phyloP scores from a whole-genome alignment of 2,329 filamentous ascomycete genomes.

The Phialocephala sp. region DNA sequence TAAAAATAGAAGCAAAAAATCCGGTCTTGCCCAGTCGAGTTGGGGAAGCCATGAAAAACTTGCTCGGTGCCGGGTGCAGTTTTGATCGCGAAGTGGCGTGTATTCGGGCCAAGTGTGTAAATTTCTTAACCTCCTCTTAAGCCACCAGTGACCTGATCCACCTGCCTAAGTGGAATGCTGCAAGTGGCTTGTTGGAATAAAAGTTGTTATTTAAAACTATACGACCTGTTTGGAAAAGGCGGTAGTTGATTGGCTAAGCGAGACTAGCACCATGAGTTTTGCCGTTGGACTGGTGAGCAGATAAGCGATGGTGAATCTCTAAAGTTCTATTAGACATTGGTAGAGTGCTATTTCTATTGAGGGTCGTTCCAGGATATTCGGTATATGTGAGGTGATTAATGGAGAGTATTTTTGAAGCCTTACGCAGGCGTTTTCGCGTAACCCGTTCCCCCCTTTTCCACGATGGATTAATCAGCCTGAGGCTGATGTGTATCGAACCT shows the following conservation, averaged over 20 bases:
- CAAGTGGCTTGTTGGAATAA: neutral
- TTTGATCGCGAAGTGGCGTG: neutral
- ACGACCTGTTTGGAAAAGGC: neutral
- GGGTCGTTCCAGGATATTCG: too few relatives aligned
- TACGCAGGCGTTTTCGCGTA: too few relatives aligned
- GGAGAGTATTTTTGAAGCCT: too few relatives aligned
- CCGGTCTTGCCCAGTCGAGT: neutral
- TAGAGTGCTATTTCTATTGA: too few relatives aligned
- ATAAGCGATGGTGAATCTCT: neutral
- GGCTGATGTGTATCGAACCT: neutral
- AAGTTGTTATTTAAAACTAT: neutral
- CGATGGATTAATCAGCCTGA: neutral
- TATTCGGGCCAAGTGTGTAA: neutral
- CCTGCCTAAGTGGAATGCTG: neutral
- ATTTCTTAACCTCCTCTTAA: neutral
- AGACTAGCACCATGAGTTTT: neutral
- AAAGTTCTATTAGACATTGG: neutral
- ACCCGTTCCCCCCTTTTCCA: neutral
- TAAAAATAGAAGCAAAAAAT: neutral
- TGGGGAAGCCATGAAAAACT: neutral
- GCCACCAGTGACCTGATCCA: slow-evolving; percentile 1
- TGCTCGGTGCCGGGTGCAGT: neutral
- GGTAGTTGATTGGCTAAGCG: neutral
- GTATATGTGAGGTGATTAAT: too few relatives aligned
- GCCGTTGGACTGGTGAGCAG: neutral